Evolutionary conservation across 192 early-diverging fungal species (phyloP).

Genomic region (Entomortierella beljakovae): DNA sequence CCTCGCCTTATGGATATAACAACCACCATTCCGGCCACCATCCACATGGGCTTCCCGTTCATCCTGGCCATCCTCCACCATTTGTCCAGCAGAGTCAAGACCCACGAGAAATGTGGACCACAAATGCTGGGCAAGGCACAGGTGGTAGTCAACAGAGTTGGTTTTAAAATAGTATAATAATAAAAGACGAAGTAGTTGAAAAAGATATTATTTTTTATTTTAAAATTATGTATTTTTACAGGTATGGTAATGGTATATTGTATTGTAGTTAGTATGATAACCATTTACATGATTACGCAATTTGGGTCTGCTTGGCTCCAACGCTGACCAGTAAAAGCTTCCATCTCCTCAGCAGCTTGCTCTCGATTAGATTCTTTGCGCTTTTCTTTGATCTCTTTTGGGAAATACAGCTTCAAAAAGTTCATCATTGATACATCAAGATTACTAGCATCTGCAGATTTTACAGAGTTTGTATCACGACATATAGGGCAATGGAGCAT

Average conservation of each 20-base stretch:
- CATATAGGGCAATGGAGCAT: slow-evolving; percentile 83
- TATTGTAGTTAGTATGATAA: no score
- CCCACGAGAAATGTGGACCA: slow-evolving; percentile 54
- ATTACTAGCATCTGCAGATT: slow-evolving; percentile 67
- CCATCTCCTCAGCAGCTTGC: slow-evolving; percentile 72
- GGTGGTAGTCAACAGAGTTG: slow-evolving; percentile 48
- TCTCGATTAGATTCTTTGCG: slow-evolving; percentile 72
- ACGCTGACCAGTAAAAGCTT: slow-evolving; percentile 63
- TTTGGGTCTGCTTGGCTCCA: slow-evolving; percentile 19
- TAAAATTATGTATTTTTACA: neutral
- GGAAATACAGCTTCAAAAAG: slow-evolving; percentile 83
- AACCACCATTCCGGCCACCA: slow-evolving; percentile 16
- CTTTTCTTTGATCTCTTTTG: slow-evolving; percentile 80
- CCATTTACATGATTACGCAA: slow-evolving; percentile 49
- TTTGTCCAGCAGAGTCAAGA: slow-evolving; percentile 36
- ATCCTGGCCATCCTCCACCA: slow-evolving; percentile 8
- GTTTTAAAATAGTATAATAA: slow-evolving; percentile 22
- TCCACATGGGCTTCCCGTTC: slow-evolving; percentile 3
- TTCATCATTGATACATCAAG: slow-evolving; percentile 75
- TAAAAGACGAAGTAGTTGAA: neutral
- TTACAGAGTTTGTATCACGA: slow-evolving; percentile 68
- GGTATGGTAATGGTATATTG: no score
- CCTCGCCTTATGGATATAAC: slow-evolving; percentile 20
- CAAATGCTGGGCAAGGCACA: slow-evolving; percentile 39
- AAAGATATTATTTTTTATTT: neutral